phyloP scores from a whole-genome alignment of 2,329 filamentous ascomycete genomes.

The Alternaria sp. region DNA sequence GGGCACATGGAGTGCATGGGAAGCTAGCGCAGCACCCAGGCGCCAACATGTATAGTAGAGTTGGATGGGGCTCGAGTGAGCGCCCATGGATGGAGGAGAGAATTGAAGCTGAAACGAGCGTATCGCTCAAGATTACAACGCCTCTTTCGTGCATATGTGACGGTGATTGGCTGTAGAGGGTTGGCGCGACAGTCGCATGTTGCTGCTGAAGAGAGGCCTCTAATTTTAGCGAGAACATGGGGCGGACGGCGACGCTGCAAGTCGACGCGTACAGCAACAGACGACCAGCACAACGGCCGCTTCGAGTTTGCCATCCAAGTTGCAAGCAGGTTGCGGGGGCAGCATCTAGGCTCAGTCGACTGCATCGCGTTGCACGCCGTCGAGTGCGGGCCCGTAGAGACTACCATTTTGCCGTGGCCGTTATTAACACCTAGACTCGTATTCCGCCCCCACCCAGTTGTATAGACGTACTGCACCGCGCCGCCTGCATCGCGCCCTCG shows the following conservation, averaged over 20 bases:
- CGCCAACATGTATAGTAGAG: slow-evolving; percentile 39
- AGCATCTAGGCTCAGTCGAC: slow-evolving; percentile 19
- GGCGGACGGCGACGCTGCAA: slow-evolving; percentile 17
- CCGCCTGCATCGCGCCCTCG: slow-evolving; percentile 35
- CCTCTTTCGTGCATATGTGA: slow-evolving; percentile 19
- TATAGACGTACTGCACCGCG: slow-evolving; percentile 37
- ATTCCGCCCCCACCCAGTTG: slow-evolving; percentile 41
- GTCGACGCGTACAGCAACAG: slow-evolving; percentile 17
- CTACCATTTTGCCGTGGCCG: slow-evolving; percentile 38
- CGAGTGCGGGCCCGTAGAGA: slow-evolving; percentile 37
- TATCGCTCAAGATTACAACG: slow-evolving; percentile 28
- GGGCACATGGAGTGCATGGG: slow-evolving; percentile 24
- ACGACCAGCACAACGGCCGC: slow-evolving; percentile 18
- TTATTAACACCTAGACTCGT: slow-evolving; percentile 40
- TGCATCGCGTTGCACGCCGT: slow-evolving; percentile 31
- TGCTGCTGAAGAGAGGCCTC: slow-evolving; percentile 14
- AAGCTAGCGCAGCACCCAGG: slow-evolving; percentile 46
- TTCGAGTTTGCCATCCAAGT: slow-evolving; percentile 17
- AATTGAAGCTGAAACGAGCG: slow-evolving; percentile 34
- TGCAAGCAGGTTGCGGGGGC: slow-evolving; percentile 19
- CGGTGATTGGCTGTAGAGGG: slow-evolving; percentile 22
- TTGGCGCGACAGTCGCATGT: not conserved
- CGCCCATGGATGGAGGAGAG: slow-evolving; percentile 21
- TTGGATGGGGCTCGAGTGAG: slow-evolving; percentile 27
- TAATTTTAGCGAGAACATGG: slow-evolving; percentile 28